Evolutionary conservation across 257 asterid species (phyloP).

Genomic region (Rehmannia glutinosa): DNA sequence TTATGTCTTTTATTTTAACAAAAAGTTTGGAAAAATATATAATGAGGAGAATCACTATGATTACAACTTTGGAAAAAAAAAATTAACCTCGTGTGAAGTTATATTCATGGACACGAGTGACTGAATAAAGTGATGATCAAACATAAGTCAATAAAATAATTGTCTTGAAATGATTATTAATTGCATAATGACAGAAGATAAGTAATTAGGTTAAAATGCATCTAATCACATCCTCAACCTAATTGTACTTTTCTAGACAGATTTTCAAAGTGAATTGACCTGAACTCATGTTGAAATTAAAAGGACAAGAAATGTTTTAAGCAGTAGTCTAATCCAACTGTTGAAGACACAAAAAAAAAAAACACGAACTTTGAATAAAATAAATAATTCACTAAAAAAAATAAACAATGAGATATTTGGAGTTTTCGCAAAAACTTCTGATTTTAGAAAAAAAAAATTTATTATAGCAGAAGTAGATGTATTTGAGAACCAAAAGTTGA

Average conservation of each 20-base stretch:
- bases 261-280: background rate
- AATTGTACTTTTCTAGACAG: background rate
- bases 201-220: background rate
- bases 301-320: background rate
- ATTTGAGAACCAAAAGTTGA: no score
- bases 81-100: slow-evolving; percentile 12
- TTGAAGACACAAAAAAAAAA: no score
- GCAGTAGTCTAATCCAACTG: no score
- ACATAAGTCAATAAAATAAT: background rate
- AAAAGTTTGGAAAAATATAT: no score
- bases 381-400: no score
- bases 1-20: no score
- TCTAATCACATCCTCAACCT: background rate
- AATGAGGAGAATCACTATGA: background rate
- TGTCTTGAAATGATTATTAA: background rate
- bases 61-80: background rate
- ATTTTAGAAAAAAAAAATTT: no score
- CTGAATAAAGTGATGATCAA: slow-evolving; percentile 5
- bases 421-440: no score
- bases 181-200: background rate
- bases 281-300: background rate
- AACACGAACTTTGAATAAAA: no score
- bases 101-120: slow-evolving; percentile 13
- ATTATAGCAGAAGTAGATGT: no score
- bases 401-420: no score